Base-by-base conservation (phyloP, 148 eudicot genomes). In the Cornus controversa region DNA sequence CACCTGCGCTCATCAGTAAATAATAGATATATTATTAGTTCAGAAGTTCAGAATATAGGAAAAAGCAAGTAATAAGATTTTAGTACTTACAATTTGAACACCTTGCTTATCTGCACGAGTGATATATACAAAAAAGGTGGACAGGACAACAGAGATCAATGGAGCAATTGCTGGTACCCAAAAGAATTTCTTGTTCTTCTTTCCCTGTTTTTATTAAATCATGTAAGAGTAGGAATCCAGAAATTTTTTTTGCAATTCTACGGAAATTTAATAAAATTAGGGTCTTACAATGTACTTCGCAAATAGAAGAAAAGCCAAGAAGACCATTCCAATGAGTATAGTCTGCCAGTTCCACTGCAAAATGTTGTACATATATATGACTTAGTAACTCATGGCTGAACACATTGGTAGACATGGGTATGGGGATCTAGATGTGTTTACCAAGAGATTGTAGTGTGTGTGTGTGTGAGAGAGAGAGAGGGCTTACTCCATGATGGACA, bases 81-180 rank as follows among this genome's bases (percentile, higher is more conserved):
- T 67, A 6, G 13, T 20, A 71, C 85, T 83, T 72, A 83, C 85
- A 16, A 89, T 91, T 80, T 81, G 80, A 37, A 91, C 94, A 42
- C 94, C 94, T 23, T 84, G 71, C 82, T 78, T 82, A 15, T 91
- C 92, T 15, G 94, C 94, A 60, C 50, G 88, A 10, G 92, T 91
- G 36, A 91, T 26, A 58, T 80, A 91, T 80, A 89, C 95, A 29
- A 91, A 84, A 60, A 89, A 76, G 0, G 95, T 87, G 15, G 90
- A 81, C 18, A 89, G 45, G 71, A 86, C 70, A 62, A 91, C 89
- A 5, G 91, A 88, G 16, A 85, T 75, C 27, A 91, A 69, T 11
- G 91, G 91, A 26, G 91, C 87, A 25, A 91, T 77, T 7, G 92
- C 91, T 25, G 92, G 85, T 68, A 89, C 84, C 94, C 94, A 91